Evolutionary conservation across 116 monocot species (phyloP), one percentile per base, ranked within the genome.

Genomic region (Cymodocea nodosa): DNA sequence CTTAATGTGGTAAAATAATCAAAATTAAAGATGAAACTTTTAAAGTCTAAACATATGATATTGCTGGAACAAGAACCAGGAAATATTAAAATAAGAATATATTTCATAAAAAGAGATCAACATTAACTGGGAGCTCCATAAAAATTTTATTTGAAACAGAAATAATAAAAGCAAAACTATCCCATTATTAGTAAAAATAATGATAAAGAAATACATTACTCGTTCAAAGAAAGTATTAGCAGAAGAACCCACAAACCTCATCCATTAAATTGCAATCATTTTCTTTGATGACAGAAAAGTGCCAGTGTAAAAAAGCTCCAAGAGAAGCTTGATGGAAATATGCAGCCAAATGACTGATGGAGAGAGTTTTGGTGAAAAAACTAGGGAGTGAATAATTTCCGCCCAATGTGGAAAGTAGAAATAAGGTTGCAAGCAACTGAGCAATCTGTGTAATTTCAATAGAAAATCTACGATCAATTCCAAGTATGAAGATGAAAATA

Each of bases 271-370:
- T 53, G 52, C 51, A 18, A n/a, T 9, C 53, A 53, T 53, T 24
- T 23, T 58, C 58, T 57, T 73, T 65, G 12, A 64, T 1, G 44
- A 23, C 37, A 12, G 65, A 73, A 64, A 64, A 6, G 10, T 65
- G 64, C 17, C 75, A 63, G 39, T 53, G 68, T 19, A 88, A 40
- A 72, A 62, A 67, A 52, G 82, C 75, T 62, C 93, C 83, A 52
- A 93, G 56, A 54, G 93, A 93, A 23, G 81, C 83, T 83, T 93
- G 93, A 77, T 93, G 93, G 49, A 93, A 93, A 69, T 75, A 93
- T 44, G 88, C 81, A 78, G 85, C 83, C 89, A 85, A 93, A 57
- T 89, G 88, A 63, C 67, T 73, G 23, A 72, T 54, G 66, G 66
- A 83, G 34, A 83, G 77, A 68, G 75, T 61, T 16, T 66, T 72